These are phyloP conservation scores for Hypoxylon fragiforme DNA, from an alignment of 495 filamentous ascomycete species.

Conservation along the genomic window DNA sequence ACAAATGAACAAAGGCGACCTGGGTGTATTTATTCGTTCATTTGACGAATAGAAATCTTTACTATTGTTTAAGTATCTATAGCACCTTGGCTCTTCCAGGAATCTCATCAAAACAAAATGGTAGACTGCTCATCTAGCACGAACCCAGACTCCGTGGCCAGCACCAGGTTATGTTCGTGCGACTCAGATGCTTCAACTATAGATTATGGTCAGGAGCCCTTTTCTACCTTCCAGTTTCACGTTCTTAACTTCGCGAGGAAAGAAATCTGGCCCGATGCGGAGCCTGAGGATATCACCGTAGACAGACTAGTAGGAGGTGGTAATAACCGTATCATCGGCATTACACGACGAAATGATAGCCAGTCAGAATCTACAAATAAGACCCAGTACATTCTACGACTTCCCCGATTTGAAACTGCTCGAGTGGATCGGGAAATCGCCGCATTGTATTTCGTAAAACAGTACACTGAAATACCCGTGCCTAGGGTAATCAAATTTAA, in stretches of 20 bases:
- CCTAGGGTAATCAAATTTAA: slow-evolving; percentile 50
- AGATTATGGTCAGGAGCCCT: background rate
- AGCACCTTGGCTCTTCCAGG: too few relatives aligned
- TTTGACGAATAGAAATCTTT: too few relatives aligned
- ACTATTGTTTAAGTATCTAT: too few relatives aligned
- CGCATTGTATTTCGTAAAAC: slow-evolving; percentile 47
- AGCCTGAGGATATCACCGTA: background rate
- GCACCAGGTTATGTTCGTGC: background rate
- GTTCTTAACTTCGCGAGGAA: background rate
- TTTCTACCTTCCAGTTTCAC: background rate
- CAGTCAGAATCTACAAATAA: background rate
- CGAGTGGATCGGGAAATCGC: slow-evolving; percentile 47
- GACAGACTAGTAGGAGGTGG: background rate
- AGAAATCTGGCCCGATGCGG: background rate
- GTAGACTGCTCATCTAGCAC: too few relatives aligned
- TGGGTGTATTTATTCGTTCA: too few relatives aligned
- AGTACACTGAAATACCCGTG: slow-evolving; percentile 48
- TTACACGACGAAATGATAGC: background rate
- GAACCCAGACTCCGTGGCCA: background rate
- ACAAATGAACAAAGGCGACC: too few relatives aligned
- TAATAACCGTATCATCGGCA: slow-evolving; percentile 7
- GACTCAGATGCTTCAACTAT: background rate
- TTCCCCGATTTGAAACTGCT: background rate
- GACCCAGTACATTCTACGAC: slow-evolving; percentile 3
- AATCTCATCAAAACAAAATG: too few relatives aligned